Base-by-base conservation (phyloP, 169 alveolate genomes). In the Eimeria mitis region DNA sequence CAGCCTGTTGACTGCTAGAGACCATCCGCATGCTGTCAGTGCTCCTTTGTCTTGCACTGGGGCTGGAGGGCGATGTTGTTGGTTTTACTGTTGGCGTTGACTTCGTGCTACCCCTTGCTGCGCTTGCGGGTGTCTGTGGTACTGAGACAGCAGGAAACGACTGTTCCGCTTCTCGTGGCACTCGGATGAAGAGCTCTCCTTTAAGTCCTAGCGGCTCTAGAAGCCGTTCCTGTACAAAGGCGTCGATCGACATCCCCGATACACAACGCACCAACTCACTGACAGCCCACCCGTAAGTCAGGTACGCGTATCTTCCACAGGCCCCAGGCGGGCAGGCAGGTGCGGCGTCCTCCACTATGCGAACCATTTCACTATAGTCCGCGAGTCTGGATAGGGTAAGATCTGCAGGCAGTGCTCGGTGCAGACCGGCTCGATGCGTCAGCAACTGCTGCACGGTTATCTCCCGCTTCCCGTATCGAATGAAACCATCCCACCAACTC, bases 401-500 rank as follows among this genome's bases (percentile, higher is more conserved):
- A 70, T 95, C 89, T 49, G 85, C 94, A 14, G 98, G 98, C 79
- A 97, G 85, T 61, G 95, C 95, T 25, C 97, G 83, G 68, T 94
- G 97, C 28, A 96, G 96, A 40, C 98, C 98, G n/a, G 98, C 96
- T 47, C 96, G 91, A 75, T 97, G 98, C 52, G 96, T 81, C n/a
- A 97, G 96, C 28, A 97, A 70, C 68, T 97, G 97, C 68, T 96
- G 94, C 59, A 97, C 84, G 23, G 98, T 97, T 44, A 97, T 52
- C 78, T 95, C 95, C 68, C 96, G 94, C 76, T 97, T 97, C 68
- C 97, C 97, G 94, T 96, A 95, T 52, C 98, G 96, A 65, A 97
- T 94, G 89, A 97, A 97, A 37, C 98, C 98, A 75, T 97, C 98
- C 97, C 98, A 97, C 96, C 97, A 97, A 54, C 96, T 96, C 44